Evolutionary conservation across 306 rosid species (phyloP).

Genomic region (Mimosa bimucronata): DNA sequence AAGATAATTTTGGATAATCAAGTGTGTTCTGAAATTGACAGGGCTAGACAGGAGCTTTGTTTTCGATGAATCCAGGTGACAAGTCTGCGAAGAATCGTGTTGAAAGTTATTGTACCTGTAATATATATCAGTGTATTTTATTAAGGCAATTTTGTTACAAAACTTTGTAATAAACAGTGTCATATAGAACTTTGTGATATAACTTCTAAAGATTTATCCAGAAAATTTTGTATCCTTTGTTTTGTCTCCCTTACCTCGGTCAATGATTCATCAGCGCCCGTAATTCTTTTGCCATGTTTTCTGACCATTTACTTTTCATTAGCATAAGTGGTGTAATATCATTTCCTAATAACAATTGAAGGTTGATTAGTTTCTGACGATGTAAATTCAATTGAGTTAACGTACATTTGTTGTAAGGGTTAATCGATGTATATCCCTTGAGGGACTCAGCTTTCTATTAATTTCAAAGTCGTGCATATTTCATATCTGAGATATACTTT

Average conservation of each 20-base stretch:
- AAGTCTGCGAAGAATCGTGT: slow-evolving; percentile 42
- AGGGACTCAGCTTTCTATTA: background rate
- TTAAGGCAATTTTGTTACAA: slow-evolving; percentile 36
- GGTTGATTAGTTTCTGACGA: slow-evolving; percentile 2
- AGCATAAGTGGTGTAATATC: background rate
- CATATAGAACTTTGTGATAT: slow-evolving; percentile 32
- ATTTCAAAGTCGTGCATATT: background rate
- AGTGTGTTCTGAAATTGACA: slow-evolving; percentile 29
- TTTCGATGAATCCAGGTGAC: slow-evolving; percentile 49
- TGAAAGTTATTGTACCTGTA: slow-evolving; percentile 34
- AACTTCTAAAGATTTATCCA: slow-evolving; percentile 27
- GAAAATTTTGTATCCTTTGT: slow-evolving; percentile 26
- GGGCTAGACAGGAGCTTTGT: slow-evolving; percentile 43
- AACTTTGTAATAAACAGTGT: slow-evolving; percentile 24
- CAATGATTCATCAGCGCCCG: background rate
- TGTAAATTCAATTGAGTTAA: background rate
- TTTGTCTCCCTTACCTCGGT: background rate
- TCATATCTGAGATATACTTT: background rate
- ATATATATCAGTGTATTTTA: slow-evolving; percentile 42
- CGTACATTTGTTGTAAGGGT: background rate
- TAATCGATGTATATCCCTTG: slow-evolving; percentile 5
- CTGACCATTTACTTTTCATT: background rate
- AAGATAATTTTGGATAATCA: slow-evolving; percentile 22
- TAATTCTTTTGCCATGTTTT: slow-evolving; percentile 10
- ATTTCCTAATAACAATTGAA: slow-evolving; percentile 16